A percentile compares a stretch with the other conserved stretches of the same genome.
Conservation (phyloP, 139 green algal genomes). For the Chlorella sp. region DNA sequence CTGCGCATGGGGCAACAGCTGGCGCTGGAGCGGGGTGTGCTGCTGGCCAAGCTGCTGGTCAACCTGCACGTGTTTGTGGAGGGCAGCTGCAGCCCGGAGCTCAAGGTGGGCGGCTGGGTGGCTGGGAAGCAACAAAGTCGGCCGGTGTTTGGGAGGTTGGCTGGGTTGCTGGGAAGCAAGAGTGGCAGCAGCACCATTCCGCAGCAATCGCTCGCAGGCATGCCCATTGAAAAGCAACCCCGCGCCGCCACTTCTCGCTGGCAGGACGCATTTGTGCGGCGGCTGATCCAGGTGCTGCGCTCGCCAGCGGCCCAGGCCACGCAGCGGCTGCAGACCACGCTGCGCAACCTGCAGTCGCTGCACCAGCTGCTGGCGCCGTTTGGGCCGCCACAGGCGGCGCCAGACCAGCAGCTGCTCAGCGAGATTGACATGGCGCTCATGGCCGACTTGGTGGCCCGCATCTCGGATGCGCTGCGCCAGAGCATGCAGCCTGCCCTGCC, state of each 20-base stretch:
- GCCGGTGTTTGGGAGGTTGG: no score
- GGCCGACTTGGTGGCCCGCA: not conserved
- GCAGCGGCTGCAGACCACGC: not conserved
- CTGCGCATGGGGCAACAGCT: slow-evolving; percentile 36
- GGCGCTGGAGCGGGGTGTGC: slow-evolving; percentile 42
- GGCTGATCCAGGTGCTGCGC: slow-evolving; percentile 28
- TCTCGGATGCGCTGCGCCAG: slow-evolving; percentile 17
- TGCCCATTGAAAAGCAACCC: no score
- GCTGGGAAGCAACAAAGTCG: no score
- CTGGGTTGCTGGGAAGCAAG: no score
- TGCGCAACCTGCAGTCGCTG: slow-evolving; percentile 42
- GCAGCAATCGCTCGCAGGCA: no score
- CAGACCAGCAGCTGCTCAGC: slow-evolving; percentile 29
- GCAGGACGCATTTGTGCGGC: slow-evolving; percentile 37
- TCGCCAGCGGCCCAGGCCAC: not conserved
- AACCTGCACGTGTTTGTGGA: slow-evolving; percentile 51
- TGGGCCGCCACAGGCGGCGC: slow-evolving; percentile 11
- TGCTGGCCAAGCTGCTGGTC: slow-evolving; percentile 52
- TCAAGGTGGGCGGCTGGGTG: slow-evolving; percentile 16
- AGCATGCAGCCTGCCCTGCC: not conserved
- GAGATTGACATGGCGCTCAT: slow-evolving; percentile 25
- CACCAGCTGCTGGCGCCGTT: slow-evolving; percentile 32
- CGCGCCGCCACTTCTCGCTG: no score
- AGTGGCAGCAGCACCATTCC: no score
- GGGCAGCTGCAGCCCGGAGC: slow-evolving; percentile 7